phyloP scores from a whole-genome alignment of 208 protist species.

The Paratrypanosoma confusum region DNA sequence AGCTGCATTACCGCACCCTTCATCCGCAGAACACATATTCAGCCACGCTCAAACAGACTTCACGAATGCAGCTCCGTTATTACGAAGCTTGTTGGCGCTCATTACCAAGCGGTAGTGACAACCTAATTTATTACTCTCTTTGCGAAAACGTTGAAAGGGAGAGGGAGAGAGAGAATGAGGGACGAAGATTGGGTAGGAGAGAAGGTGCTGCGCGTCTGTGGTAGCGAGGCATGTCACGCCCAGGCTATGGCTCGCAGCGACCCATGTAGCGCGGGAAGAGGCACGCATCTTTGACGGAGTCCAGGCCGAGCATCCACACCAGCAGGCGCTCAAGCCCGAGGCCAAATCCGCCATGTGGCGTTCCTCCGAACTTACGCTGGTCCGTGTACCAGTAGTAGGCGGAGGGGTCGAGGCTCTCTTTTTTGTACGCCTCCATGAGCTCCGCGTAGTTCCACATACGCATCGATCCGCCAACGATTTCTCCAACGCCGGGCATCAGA shows the following conservation, averaged over 20 bases:
- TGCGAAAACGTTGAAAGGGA: too few species aligned
- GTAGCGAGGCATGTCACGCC: neutral
- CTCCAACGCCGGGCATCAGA: conserved; percentile 96
- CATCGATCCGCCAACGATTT: conserved; percentile 98
- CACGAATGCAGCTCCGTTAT: too few species aligned
- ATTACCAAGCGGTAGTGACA: too few species aligned
- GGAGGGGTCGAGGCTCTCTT: conserved; percentile 90
- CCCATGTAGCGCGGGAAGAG: conserved; percentile 95
- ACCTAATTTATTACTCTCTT: too few species aligned
- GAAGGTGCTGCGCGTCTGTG: neutral
- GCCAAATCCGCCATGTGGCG: conserved; percentile 97
- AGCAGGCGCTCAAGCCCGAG: conserved; percentile 97
- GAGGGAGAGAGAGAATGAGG: too few species aligned
- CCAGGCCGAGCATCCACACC: conserved; percentile 92
- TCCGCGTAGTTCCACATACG: conserved; percentile 92
- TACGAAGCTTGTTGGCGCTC: too few species aligned
- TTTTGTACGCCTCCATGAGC: conserved; percentile 88
- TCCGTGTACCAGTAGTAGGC: conserved; percentile 99
- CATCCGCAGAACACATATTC: too few species aligned
- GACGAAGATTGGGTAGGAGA: too few species aligned
- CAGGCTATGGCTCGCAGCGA: conserved; percentile 89
- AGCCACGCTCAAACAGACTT: too few species aligned
- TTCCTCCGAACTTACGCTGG: conserved; percentile 95
- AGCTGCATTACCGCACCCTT: too few species aligned
- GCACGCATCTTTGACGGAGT: conserved; percentile 95